Evolutionary conservation across 2,329 filamentous ascomycete genomes (phyloP).

Genomic region (Xylariaceae sp.): DNA sequence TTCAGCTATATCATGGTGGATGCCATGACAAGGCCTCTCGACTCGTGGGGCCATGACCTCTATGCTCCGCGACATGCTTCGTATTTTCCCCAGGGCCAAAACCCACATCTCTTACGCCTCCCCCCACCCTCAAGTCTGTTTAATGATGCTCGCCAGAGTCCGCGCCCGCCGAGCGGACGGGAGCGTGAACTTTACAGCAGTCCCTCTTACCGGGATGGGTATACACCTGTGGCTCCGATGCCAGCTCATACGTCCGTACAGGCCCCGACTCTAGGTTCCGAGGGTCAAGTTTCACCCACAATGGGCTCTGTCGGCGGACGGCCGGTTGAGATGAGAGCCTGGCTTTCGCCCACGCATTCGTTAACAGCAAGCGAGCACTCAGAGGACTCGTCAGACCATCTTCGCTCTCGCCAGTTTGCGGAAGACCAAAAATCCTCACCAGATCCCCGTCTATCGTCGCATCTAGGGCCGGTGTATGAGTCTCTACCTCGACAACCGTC

Average conservation of each 20-base stretch:
- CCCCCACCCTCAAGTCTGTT: constrained; percentile 30
- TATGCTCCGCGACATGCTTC: constrained; percentile 28
- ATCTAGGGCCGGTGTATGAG: constrained; percentile 17
- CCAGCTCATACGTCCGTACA: constrained; percentile 22
- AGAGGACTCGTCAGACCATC: constrained; percentile 23
- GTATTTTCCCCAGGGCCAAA: constrained; percentile 28
- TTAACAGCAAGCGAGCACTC: constrained; percentile 23
- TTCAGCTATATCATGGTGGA: constrained; percentile 32
- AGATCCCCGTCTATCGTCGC: constrained; percentile 16
- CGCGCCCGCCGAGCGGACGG: constrained; percentile 21
- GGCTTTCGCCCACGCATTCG: constrained; percentile 23
- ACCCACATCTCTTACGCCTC: constrained; percentile 26
- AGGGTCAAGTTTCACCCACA: constrained; percentile 12
- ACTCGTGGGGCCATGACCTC: constrained; percentile 30
- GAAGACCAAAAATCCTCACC: constrained; percentile 22
- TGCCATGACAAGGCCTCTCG: constrained; percentile 31
- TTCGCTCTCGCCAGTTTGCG: constrained; percentile 19
- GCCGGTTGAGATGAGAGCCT: constrained; percentile 16
- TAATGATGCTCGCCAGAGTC: constrained; percentile 21
- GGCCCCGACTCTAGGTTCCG: constrained; percentile 18
- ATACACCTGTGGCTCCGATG: constrained; percentile 20
- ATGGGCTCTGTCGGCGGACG: constrained; percentile 21
- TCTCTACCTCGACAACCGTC: constrained; percentile 15
- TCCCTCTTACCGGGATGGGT: constrained; percentile 23
- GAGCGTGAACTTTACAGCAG: constrained; percentile 21